Conservation (phyloP, 2,329 filamentous ascomycete species). For the Fulvia fulva region DNA sequence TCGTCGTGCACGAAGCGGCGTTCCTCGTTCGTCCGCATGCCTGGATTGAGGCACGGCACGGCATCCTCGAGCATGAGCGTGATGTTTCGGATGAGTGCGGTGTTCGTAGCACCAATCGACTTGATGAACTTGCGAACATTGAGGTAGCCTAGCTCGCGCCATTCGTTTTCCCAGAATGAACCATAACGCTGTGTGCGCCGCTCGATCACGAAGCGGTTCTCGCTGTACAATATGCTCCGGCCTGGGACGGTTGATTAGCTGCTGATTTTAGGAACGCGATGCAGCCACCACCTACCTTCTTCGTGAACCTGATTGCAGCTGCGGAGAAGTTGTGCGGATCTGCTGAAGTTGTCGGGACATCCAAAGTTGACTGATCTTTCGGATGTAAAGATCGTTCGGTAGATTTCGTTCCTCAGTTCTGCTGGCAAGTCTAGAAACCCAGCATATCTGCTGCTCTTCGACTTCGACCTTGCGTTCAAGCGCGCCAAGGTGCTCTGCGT, state of each 20-base stretch:
- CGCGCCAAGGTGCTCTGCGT: slow-evolving; percentile 16
- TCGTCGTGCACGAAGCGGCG: slow-evolving; percentile 49
- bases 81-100: slow-evolving; percentile 44
- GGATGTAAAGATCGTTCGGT: slow-evolving; percentile 41
- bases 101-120: slow-evolving; percentile 46
- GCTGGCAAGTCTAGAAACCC: slow-evolving; percentile 34
- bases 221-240: slow-evolving; percentile 47
- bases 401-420: slow-evolving; percentile 48
- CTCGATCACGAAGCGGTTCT: slow-evolving; percentile 47
- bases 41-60: slow-evolving; percentile 38
- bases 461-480: slow-evolving; percentile 18
- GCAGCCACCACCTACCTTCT: slow-evolving; percentile 11
- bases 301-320: slow-evolving; percentile 42
- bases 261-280: background rate
- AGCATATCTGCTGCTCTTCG: slow-evolving; percentile 17
- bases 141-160: slow-evolving; percentile 32
- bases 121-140: slow-evolving; percentile 43
- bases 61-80: slow-evolving; percentile 46
- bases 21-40: slow-evolving; percentile 37
- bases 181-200: slow-evolving; percentile 34
- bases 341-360: slow-evolving; percentile 35
- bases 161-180: slow-evolving; percentile 40
- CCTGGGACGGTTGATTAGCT: slow-evolving; percentile 24
- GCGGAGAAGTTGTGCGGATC: slow-evolving; percentile 44
- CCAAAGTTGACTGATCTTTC: slow-evolving; percentile 35